Evolutionary conservation across 306 rosid genomes (phyloP), one percentile per base, ranked within the genome.

Genomic region (Prunus davidiana): DNA sequence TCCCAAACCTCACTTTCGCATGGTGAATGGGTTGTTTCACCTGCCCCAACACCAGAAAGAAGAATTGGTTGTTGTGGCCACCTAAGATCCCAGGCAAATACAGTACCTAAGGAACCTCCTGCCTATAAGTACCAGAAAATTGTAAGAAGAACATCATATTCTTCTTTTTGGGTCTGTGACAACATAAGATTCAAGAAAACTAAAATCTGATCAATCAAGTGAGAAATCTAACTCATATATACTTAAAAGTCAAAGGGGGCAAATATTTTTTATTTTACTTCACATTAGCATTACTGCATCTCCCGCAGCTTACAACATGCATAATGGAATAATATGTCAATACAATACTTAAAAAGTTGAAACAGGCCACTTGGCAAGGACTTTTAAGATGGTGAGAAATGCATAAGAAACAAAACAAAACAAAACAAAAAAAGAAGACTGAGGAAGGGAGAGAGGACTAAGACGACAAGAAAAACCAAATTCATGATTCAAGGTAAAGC

Each of bases 1-100:
- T 94, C 98, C 98, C 98, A 94, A 77, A 94, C 92, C 93, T 94
- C 98, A 78, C 98, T 94, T 83, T 90, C 96, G 69, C 87, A 89
- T 51, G 90, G 80, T 25, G 89, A 80, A 67, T 65, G 89, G 41
- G 75, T 82, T 73, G 22, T 78, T 67, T 88, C 82, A 51, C 87
- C 90, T 67, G 85, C 80, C 43, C 87, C 97, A n/a, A 78, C 71
- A 49, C 90, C 95, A 0, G 97, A 92, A 55, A 94, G 93, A 86
- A 92, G 82, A 75, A 92, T 86, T 0, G 98, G 96, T 77, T 91
- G 91, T 76, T 92, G 87, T 61, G 84, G 97, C 90, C 87, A 86
- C 86, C 97, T 90, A 66, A 94, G 92, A 90, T 94, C 98, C 98
- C 98, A 94, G 18, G 96, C 95, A 84, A 94, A 94, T 72, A 89